These are phyloP conservation scores for Vanrija sp. DNA, from an alignment of 1,284 basidiomycete species.

Conservation along the genomic window DNA sequence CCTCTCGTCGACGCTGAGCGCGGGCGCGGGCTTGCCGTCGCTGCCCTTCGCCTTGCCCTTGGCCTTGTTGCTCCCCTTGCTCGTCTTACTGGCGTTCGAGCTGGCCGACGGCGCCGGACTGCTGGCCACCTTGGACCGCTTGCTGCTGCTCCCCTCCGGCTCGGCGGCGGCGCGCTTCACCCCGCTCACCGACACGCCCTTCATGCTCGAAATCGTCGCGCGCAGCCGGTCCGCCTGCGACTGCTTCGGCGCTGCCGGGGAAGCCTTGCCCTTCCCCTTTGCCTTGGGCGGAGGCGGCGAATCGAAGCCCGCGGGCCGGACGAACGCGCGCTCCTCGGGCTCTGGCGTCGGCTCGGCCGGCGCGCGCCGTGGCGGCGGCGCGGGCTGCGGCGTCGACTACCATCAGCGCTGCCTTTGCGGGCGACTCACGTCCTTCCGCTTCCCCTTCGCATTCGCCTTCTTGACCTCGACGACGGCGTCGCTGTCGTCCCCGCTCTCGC, in stretches of 20 bases:
- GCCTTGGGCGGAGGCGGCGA: background rate
- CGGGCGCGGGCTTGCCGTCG: background rate
- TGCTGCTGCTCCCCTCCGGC: background rate
- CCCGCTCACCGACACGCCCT: constrained; percentile 6
- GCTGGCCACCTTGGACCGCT: background rate
- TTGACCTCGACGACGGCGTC: constrained; percentile 2
- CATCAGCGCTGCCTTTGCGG: background rate
- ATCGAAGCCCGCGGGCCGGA: constrained; percentile 8
- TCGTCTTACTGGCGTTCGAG: background rate
- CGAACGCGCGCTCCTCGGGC: constrained; percentile 1
- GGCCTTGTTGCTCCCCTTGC: background rate
- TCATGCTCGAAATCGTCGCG: constrained; percentile 3
- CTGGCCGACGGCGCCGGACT: background rate
- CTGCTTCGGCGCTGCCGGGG: background rate
- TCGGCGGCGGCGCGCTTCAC: background rate
- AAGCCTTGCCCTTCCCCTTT: background rate
- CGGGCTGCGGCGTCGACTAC: background rate
- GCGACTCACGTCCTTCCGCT: background rate
- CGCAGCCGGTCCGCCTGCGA: constrained; percentile 3
- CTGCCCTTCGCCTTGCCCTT: background rate
- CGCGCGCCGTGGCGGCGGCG: background rate
- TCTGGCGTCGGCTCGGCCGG: background rate
- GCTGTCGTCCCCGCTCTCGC: background rate
- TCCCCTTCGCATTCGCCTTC: constrained; percentile 1
- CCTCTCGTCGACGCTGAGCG: constrained; percentile 15